Percentiles rank a stretch among this genome's conserved stretches.
phyloP scores from a whole-genome alignment of 2,329 filamentous ascomycete genomes.

The Aplosporella prunicola region DNA sequence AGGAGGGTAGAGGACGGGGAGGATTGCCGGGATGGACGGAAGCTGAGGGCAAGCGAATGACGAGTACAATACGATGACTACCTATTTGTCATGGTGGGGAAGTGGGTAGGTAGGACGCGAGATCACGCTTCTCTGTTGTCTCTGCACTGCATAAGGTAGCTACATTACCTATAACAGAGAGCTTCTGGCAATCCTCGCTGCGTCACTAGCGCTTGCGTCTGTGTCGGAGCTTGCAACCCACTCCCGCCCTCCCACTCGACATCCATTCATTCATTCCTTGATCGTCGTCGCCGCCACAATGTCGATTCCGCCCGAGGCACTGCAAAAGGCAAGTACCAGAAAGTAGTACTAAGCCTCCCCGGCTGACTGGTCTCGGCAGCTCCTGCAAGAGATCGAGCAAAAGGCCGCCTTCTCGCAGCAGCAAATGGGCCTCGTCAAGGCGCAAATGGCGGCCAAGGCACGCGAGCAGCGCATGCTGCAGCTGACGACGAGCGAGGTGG shows the following conservation, averaged over 20 bases:
- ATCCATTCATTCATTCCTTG: too few relatives aligned
- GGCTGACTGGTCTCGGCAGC: conserved; percentile 40
- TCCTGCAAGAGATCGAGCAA: conserved; percentile 87
- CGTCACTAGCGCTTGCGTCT: too few relatives aligned
- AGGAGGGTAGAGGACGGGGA: too few relatives aligned
- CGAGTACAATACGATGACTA: conserved; percentile 1
- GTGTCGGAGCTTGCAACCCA: too few relatives aligned
- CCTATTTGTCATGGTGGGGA: too few relatives aligned
- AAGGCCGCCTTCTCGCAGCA: conserved; percentile 84
- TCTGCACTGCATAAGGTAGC: too few relatives aligned
- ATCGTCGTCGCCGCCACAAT: conserved; percentile 45
- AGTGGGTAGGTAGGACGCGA: too few relatives aligned
- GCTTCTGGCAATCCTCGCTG: too few relatives aligned
- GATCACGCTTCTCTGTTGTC: too few relatives aligned
- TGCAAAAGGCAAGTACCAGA: conserved; percentile 65
- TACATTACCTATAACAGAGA: too few relatives aligned
- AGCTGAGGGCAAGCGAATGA: conserved; percentile 1
- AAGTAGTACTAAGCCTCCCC: too few relatives aligned
- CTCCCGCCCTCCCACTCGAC: too few relatives aligned
- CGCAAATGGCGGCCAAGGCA: conserved; percentile 76
- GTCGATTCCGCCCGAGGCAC: conserved; percentile 88
- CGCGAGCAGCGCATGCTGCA: conserved; percentile 82
- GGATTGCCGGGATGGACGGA: conserved; percentile 14
- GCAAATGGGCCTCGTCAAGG: conserved; percentile 77
- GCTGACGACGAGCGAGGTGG: conserved; percentile 75